Conservation (phyloP, 2,329 filamentous ascomycete genomes). For the Paramyrothecium sp. region DNA sequence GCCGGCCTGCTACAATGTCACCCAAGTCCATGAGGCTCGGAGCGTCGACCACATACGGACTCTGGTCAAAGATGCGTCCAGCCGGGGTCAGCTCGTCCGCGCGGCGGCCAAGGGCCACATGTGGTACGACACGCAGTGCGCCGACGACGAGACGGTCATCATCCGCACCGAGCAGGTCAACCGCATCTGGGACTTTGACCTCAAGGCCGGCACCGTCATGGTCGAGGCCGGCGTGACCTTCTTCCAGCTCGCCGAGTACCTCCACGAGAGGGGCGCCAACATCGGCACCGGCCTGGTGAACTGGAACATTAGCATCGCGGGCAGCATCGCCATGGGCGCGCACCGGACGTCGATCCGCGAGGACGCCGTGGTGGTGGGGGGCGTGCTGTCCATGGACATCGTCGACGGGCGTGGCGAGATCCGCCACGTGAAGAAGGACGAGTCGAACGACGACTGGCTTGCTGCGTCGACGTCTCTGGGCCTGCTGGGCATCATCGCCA, state of each 20-base stretch:
- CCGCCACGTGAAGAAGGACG: slow-evolving; percentile 37
- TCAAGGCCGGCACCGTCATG: slow-evolving; percentile 42
- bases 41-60: slow-evolving; percentile 41
- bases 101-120: slow-evolving; percentile 50
- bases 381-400: slow-evolving; percentile 46
- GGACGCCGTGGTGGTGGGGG: slow-evolving; percentile 48
- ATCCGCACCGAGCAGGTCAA: slow-evolving; percentile 44
- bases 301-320: slow-evolving; percentile 52
- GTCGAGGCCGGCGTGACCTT: slow-evolving; percentile 53
- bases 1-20: slow-evolving; percentile 45
- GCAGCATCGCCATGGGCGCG: slow-evolving; percentile 51
- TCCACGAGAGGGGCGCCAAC: slow-evolving; percentile 43
- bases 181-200: slow-evolving; percentile 40
- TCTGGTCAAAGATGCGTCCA: slow-evolving; percentile 38
- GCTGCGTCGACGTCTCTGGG: slow-evolving; percentile 50
- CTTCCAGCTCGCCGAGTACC: slow-evolving; percentile 47
- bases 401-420: slow-evolving; percentile 45
- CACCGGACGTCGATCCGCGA: slow-evolving; percentile 47
- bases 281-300: slow-evolving; percentile 51
- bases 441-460: slow-evolving; percentile 46
- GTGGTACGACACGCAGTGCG: slow-evolving; percentile 55
- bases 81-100: slow-evolving; percentile 37
- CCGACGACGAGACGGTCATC: slow-evolving; percentile 46
- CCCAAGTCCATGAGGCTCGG: slow-evolving; percentile 40
- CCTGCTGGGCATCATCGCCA: slow-evolving; percentile 44